Evolutionary conservation across 2,329 filamentous ascomycete species (phyloP).

Genomic region (Alternaria sp.): DNA sequence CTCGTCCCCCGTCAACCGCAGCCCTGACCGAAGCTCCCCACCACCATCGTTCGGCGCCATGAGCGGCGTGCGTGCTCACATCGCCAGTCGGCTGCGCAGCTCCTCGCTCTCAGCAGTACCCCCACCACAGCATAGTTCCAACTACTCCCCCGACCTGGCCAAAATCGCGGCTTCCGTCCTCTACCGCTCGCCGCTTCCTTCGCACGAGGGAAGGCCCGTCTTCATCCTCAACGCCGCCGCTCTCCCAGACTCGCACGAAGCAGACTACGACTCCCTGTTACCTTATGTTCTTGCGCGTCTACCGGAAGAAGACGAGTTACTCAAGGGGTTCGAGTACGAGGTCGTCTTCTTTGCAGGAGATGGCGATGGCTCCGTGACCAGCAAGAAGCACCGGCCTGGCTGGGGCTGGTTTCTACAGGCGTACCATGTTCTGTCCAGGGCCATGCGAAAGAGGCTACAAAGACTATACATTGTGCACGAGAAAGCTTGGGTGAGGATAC

Average conservation of each 20-base stretch:
- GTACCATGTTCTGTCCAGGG: constrained; percentile 63
- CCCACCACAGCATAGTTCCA: constrained; percentile 55
- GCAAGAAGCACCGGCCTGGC: constrained; percentile 59
- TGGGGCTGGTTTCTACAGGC: constrained; percentile 67
- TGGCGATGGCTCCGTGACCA: constrained; percentile 54
- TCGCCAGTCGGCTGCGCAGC: constrained; percentile 50
- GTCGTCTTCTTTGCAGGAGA: constrained; percentile 67
- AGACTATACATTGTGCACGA: constrained; percentile 67
- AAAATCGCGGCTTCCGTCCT: constrained; percentile 62
- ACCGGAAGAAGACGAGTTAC: constrained; percentile 63
- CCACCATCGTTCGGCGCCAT: constrained; percentile 29
- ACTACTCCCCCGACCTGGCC: constrained; percentile 59
- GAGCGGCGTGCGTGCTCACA: constrained; percentile 50
- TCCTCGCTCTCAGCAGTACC: constrained; percentile 59
- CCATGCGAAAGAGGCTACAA: constrained; percentile 63
- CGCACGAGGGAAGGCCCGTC: constrained; percentile 58
- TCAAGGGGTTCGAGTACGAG: constrained; percentile 63
- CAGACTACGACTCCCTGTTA: constrained; percentile 63
- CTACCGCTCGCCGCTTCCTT: constrained; percentile 62
- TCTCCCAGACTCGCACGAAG: constrained; percentile 62
- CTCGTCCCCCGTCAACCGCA: neutral
- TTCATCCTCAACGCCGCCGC: constrained; percentile 65
- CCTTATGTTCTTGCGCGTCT: constrained; percentile 64
- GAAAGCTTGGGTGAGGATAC: constrained; percentile 63
- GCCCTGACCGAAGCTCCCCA: constrained; percentile 4